Conservation (phyloP, 1,284 basidiomycete species). For the Pyrrhoderma lamaoense region DNA sequence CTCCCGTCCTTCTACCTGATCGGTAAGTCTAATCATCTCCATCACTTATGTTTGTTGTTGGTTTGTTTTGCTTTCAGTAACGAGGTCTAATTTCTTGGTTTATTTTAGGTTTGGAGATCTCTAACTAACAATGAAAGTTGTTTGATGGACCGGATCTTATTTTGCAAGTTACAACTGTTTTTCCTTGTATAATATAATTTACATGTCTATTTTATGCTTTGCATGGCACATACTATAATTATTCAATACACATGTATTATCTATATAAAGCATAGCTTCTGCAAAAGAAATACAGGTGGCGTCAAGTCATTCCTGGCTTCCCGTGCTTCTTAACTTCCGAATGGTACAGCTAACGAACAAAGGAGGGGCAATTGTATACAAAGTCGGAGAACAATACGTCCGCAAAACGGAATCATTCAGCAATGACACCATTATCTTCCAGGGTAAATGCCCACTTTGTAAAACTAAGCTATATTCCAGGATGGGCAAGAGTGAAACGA, state of each 20-base stretch:
- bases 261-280: no score
- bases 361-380: no score
- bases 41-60: background rate
- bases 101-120: conserved; percentile 14
- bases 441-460: conserved; percentile 8
- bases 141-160: no score
- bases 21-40: conserved; percentile 37
- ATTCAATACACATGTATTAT: no score
- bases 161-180: no score
- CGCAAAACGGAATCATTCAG: background rate
- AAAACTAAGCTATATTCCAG: no score
- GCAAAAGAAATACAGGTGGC: no score
- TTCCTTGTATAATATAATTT: background rate
- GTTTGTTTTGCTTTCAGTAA: background rate
- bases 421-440: conserved; percentile 9
- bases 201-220: background rate
- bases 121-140: conserved; percentile 3
- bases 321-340: no score
- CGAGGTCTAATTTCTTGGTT: background rate
- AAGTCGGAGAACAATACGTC: no score
- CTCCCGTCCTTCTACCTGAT: conserved; percentile 85
- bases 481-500: background rate
- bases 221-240: no score
- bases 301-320: no score
- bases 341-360: no score